Percentiles rank a stretch among this genome's conserved stretches.
Evolutionary conservation across 2,329 filamentous ascomycete species (phyloP).

Genomic region (Cephalotrichum gorgonifer): DNA sequence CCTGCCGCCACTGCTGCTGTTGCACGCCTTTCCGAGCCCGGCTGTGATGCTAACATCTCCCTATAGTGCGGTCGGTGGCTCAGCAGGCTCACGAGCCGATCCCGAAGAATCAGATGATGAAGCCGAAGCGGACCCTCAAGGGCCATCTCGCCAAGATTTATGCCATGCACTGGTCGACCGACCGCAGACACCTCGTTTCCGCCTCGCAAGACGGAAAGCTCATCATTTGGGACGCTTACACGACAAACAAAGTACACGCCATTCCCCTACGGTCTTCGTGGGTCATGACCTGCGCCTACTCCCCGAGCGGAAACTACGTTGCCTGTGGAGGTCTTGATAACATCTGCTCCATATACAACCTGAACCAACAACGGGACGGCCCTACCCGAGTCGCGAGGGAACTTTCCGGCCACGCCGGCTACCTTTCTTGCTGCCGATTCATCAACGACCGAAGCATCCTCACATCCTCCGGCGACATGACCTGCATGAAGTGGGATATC

Average conservation of each 20-base stretch:
- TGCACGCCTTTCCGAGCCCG: neutral
- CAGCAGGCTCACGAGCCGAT: conserved; percentile 86
- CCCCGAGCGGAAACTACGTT: conserved; percentile 95
- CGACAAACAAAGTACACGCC: conserved; percentile 98
- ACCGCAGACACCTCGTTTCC: conserved; percentile 91
- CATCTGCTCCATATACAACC: conserved; percentile 99
- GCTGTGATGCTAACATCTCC: neutral
- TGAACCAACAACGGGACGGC: conserved; percentile 89
- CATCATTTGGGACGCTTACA: conserved; percentile 99
- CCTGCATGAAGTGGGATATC: conserved; percentile 99
- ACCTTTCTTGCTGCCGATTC: conserved; percentile 96
- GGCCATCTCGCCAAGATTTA: conserved; percentile 99
- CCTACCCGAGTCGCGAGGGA: conserved; percentile 92
- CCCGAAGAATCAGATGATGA: conserved; percentile 87
- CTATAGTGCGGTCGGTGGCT: conserved; percentile 81
- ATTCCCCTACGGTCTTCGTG: conserved; percentile 95
- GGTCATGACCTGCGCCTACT: conserved; percentile 99
- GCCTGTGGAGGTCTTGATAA: conserved; percentile 98
- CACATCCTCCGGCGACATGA: conserved; percentile 98
- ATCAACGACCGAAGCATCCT: conserved; percentile 97
- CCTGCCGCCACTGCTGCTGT: neutral
- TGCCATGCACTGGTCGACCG: conserved; percentile 99
- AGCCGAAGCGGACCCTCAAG: conserved; percentile 92
- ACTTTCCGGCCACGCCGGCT: conserved; percentile 92
- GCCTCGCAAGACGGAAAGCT: conserved; percentile 98